Conservation (phyloP, 2,329 filamentous ascomycete genomes). For the Fragosphaeria purpurea region DNA sequence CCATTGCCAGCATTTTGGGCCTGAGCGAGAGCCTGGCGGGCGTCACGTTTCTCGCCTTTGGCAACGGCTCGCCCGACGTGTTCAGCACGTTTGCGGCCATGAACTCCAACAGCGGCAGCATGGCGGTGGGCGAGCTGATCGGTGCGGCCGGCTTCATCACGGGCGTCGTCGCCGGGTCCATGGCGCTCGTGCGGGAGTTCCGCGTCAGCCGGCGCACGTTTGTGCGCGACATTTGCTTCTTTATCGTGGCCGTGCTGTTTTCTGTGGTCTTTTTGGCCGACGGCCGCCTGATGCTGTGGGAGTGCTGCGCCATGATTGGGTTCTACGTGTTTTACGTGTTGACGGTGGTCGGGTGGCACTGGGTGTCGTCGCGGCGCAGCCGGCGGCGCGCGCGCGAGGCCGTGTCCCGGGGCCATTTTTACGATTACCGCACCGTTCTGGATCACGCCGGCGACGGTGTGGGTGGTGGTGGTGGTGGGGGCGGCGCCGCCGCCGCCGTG, state of each 20-base stretch:
- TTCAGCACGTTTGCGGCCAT: constrained; percentile 99
- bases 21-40: constrained; percentile 94
- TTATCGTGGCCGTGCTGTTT: constrained; percentile 76
- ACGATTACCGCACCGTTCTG: constrained; percentile 54
- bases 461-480: neutral
- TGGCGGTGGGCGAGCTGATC: constrained; percentile 90
- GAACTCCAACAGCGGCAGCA: constrained; percentile 91
- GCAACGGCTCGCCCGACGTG: constrained; percentile 95
- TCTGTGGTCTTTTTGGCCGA: constrained; percentile 82
- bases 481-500: neutral
- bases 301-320: constrained; percentile 79
- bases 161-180: constrained; percentile 88
- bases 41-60: constrained; percentile 92
- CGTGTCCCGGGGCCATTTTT: constrained; percentile 64
- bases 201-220: constrained; percentile 84
- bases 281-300: constrained; percentile 75
- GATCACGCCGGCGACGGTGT: neutral
- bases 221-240: constrained; percentile 84
- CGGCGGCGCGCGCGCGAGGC: constrained; percentile 55
- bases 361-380: constrained; percentile 59
- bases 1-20: constrained; percentile 77
- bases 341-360: constrained; percentile 87
- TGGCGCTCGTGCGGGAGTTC: constrained; percentile 95
- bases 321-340: constrained; percentile 87
- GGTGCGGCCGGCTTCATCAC: constrained; percentile 95